Percentiles rank a stretch among this genome's conserved stretches.
phyloP scores from a whole-genome alignment of 228 moss, liverwort and hornwort genomes.

The Sphagnum fallax region DNA sequence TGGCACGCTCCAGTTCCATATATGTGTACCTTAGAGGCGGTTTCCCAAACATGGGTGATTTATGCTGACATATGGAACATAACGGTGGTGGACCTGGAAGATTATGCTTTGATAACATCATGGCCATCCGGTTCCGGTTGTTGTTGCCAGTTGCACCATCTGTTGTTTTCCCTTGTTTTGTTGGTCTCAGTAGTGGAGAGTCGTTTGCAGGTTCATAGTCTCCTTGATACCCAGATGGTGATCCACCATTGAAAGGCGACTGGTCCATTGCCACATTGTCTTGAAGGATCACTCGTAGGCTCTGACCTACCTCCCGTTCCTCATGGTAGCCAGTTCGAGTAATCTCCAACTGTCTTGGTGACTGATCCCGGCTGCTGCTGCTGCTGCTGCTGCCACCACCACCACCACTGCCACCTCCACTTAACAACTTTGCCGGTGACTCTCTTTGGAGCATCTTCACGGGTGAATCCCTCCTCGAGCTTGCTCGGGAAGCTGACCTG shows the following conservation, averaged over 20 bases:
- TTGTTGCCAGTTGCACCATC: not conserved
- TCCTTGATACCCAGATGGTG: slow-evolving; percentile 38
- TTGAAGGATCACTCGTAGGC: slow-evolving; percentile 42
- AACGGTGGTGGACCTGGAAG: slow-evolving; percentile 59
- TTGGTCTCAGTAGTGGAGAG: not conserved
- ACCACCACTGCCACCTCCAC: slow-evolving; percentile 9
- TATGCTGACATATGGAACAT: slow-evolving; percentile 56
- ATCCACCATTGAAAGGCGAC: slow-evolving; percentile 22
- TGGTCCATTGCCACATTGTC: slow-evolving; percentile 26
- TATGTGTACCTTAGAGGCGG: slow-evolving; percentile 52
- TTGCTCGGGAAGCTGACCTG: slow-evolving; percentile 13
- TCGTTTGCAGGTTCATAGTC: slow-evolving; percentile 27
- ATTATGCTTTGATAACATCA: slow-evolving; percentile 35
- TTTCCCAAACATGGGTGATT: slow-evolving; percentile 50
- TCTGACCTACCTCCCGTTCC: slow-evolving; percentile 38
- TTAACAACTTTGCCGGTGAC: slow-evolving; percentile 17
- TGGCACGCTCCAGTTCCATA: slow-evolving; percentile 50
- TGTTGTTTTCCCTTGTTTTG: not conserved
- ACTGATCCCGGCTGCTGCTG: slow-evolving; percentile 1
- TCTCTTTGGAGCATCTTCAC: slow-evolving; percentile 14
- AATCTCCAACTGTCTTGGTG: too few species aligned
- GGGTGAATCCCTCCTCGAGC: slow-evolving; percentile 34
- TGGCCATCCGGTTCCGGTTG: slow-evolving; percentile 3
- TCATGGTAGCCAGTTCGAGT: too few species aligned
- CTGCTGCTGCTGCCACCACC: slow-evolving; percentile 10